phyloP scores from a whole-genome alignment of 2,329 filamentous ascomycete genomes.

The Cryphonectria naterciae region DNA sequence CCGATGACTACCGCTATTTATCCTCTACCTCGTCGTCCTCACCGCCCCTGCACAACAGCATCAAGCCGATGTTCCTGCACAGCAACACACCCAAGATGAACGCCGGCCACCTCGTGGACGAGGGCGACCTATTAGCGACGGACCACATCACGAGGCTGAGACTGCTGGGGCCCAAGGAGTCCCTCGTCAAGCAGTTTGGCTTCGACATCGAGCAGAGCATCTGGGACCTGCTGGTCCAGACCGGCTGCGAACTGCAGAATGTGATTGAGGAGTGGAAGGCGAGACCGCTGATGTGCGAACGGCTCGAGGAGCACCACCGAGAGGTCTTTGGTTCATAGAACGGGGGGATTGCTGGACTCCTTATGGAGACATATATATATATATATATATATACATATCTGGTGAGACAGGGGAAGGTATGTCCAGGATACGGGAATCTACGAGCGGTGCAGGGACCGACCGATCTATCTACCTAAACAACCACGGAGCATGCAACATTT shows the following conservation, averaged over 20 bases:
- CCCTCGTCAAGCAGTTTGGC: slow-evolving; percentile 34
- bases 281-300: slow-evolving; percentile 34
- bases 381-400: neutral
- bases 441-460: neutral
- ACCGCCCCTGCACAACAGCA: slow-evolving; percentile 24
- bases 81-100: slow-evolving; percentile 45
- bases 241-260: slow-evolving; percentile 36
- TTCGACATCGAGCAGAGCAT: slow-evolving; percentile 41
- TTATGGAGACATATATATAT: neutral
- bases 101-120: slow-evolving; percentile 34
- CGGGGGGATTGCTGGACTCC: neutral
- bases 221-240: slow-evolving; percentile 39
- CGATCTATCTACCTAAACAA: neutral
- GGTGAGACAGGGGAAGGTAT: neutral
- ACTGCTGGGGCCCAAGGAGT: slow-evolving; percentile 37
- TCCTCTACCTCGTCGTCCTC: slow-evolving; percentile 6
- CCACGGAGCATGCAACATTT: neutral
- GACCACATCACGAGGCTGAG: slow-evolving; percentile 33
- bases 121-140: slow-evolving; percentile 29
- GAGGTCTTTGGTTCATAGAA: slow-evolving; percentile 42
- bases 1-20: slow-evolving; percentile 35
- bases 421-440: neutral
- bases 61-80: slow-evolving; percentile 42
- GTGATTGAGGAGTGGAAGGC: slow-evolving; percentile 29
- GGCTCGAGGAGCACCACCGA: slow-evolving; percentile 45